Evolutionary conservation across 352 stramenopile genomes (phyloP), one percentile per base, ranked within the genome.

Genomic region (Globisporangium solare): DNA sequence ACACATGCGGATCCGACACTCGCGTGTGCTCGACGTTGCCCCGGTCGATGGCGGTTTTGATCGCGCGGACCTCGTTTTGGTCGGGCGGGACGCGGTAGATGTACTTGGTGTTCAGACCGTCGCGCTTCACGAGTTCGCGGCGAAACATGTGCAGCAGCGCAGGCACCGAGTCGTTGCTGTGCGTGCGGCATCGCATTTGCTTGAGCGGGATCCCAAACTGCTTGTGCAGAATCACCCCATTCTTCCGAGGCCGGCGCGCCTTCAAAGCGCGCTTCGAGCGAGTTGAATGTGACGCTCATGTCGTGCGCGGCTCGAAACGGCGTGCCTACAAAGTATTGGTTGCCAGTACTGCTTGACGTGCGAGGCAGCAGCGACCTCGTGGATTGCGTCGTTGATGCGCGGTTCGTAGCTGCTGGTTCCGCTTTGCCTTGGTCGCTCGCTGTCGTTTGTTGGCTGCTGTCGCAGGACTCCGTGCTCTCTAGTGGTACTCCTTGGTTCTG

Each of bases 41-140:
- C 35, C 64, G 51, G 40, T 89, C 68, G 54, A 86, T 83, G 6
- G 68, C 71, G 1, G 66, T 46, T 47, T 81, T 86, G 11, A 70
- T 66, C 20, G 53, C 54, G 20, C 71, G 62, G 6, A 86, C 51
- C 18, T 85, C 66, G 13, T 67, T 62, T 22, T 81, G 64, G 39
- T 85, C 63, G 0, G 76, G 72, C 0, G 74, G 82, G 7, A 76
- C 71, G 6, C 79, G 64, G 63, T 88, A 89, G 13, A 88, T 74
- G 64, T 79, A 83, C 52, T 83, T 78, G 62, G 52, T 66, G 2
- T 45, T 51, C 18, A 86, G 51, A 21, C 76, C 76, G 41, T 70
- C 71, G 14, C 75, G 63, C 21, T 63, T 50, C 22, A 85, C 14
- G 4, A 89, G 67, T 40, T 89, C 76, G 5, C 75, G 74, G 12